A percentile compares a stretch with the other conserved stretches of the same genome.
Conservation (phyloP, 352 stramenopile species). For the Thraustotheca clavata region DNA sequence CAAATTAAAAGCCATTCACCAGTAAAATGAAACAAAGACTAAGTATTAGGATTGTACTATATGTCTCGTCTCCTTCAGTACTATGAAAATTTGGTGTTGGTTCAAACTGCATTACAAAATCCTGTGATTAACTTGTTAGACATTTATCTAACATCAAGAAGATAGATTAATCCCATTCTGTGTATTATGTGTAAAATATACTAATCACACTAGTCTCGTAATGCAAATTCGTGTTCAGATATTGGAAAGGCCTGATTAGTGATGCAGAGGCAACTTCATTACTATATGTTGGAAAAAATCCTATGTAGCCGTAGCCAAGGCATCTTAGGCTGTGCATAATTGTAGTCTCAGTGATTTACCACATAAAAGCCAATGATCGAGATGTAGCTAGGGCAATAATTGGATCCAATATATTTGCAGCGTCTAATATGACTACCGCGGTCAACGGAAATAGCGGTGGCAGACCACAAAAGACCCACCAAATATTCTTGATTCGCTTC, state of each 20-base stretch:
- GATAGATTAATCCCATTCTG: too few relatives aligned
- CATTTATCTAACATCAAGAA: too few relatives aligned
- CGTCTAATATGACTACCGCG: neutral
- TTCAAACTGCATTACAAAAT: too few relatives aligned
- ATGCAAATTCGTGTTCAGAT: neutral
- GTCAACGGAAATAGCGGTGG: neutral
- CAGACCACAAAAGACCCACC: neutral
- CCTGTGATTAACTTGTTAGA: too few relatives aligned
- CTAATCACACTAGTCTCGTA: too few relatives aligned
- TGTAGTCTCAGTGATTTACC: neutral
- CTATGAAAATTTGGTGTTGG: too few relatives aligned
- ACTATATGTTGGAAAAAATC: too few relatives aligned
- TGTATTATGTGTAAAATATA: too few relatives aligned
- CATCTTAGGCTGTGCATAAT: conserved; percentile 6
- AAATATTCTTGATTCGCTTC: conserved; percentile 19
- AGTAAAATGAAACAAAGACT: too few relatives aligned
- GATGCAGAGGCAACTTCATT: neutral
- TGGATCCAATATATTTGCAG: neutral
- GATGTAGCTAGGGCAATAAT: neutral
- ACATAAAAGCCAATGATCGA: neutral
- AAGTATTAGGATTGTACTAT: too few relatives aligned
- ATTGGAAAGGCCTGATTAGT: neutral
- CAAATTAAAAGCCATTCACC: too few relatives aligned
- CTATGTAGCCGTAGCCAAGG: neutral
- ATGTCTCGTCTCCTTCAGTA: too few relatives aligned